A percentile compares a stretch with the other conserved stretches of the same genome.
Evolutionary conservation across 495 filamentous ascomycete species (phyloP).

Genomic region (Lepraria neglecta): DNA sequence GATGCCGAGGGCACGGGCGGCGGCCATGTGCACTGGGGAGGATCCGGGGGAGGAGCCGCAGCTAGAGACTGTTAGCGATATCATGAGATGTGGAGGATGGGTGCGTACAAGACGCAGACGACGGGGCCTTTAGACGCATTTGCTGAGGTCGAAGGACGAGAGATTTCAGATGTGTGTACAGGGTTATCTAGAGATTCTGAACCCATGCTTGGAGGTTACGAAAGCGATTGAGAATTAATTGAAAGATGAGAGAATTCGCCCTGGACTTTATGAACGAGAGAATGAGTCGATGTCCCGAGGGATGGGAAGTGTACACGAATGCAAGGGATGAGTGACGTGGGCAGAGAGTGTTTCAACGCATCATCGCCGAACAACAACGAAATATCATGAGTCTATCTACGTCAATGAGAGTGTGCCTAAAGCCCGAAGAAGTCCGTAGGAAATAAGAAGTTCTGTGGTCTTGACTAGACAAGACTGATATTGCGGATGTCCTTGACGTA

Average conservation of each 20-base stretch:
- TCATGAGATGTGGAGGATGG: conserved; percentile 5
- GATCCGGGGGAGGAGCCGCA: conserved; percentile 72
- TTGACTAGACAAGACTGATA: no score
- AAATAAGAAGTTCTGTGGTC: no score
- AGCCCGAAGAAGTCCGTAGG: background rate
- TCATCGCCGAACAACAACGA: background rate
- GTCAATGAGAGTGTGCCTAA: background rate
- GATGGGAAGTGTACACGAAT: background rate
- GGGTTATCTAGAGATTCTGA: background rate
- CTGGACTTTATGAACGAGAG: background rate
- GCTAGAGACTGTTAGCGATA: conserved; percentile 33
- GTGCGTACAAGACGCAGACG: conserved; percentile 69
- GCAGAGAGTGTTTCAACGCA: no score
- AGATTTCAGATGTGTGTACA: background rate
- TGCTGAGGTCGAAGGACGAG: background rate
- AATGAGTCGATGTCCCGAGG: background rate
- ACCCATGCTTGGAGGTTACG: background rate
- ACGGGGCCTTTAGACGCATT: conserved; percentile 38
- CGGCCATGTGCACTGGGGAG: conserved; percentile 60
- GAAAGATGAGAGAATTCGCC: background rate
- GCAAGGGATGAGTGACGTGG: background rate
- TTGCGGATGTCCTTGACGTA: conserved; percentile 6
- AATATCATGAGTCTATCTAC: background rate
- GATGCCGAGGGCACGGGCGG: conserved; percentile 70
- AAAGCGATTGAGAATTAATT: no score